phyloP scores from a whole-genome alignment of 2,329 filamentous ascomycete species.

The Ceratocystis eucalypticola region DNA sequence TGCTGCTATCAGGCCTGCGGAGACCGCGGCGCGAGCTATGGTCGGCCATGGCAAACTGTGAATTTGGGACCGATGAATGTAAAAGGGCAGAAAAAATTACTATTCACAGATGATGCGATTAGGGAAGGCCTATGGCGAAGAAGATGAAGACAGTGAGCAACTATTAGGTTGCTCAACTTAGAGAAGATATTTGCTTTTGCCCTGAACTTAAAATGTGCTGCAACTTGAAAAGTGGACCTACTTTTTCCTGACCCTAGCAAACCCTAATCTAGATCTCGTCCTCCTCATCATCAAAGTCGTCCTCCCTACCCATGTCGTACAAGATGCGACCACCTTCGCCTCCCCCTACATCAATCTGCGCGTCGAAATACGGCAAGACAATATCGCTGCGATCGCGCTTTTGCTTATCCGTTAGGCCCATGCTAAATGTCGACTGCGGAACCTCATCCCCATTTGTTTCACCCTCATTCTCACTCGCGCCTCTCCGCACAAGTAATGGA shows the following conservation, averaged over 20 bases:
- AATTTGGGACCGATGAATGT: no score
- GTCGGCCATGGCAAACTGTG: background rate
- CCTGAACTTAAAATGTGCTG: background rate
- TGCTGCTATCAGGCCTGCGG: conserved; percentile 38
- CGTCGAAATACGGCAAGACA: conserved; percentile 91
- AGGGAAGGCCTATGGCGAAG: background rate
- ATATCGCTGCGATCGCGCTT: conserved; percentile 73
- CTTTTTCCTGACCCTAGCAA: background rate
- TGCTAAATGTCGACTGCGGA: conserved; percentile 65
- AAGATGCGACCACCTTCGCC: conserved; percentile 86
- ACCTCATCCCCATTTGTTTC: conserved; percentile 31
- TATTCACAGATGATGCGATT: no score
- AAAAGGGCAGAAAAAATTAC: background rate
- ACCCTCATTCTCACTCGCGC: conserved; percentile 24
- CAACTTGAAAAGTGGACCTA: background rate
- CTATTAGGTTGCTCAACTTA: background rate
- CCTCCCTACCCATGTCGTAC: conserved; percentile 92
- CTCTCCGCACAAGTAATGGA: conserved; percentile 35
- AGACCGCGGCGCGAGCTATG: conserved; percentile 19
- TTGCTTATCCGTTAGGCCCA: conserved; percentile 85
- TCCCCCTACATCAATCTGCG: conserved; percentile 63
- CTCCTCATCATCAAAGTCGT: conserved; percentile 93
- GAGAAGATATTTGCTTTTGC: background rate
- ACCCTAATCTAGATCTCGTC: conserved; percentile 56
- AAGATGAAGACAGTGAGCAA: background rate